phyloP scores from a whole-genome alignment of 2,329 filamentous ascomycete species.

The Fusarium sp. region DNA sequence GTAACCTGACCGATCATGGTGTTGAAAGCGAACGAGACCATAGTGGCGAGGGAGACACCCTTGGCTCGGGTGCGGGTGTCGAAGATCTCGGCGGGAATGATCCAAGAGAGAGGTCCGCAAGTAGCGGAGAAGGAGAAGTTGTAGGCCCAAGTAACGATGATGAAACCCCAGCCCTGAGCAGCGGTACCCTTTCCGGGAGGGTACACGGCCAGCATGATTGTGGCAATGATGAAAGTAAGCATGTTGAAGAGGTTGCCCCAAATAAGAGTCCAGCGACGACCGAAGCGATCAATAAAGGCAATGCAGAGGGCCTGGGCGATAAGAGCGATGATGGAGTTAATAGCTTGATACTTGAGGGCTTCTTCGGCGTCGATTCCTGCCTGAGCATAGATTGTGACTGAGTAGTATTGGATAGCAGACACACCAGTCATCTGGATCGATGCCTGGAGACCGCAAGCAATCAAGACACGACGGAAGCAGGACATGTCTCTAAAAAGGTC shows the following conservation, averaged over 20 bases:
- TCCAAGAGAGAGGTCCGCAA: constrained; percentile 75
- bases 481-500: constrained; percentile 76
- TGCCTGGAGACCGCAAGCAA: constrained; percentile 78
- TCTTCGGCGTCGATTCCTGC: constrained; percentile 77
- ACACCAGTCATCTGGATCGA: constrained; percentile 84
- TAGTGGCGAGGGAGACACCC: constrained; percentile 81
- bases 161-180: constrained; percentile 80
- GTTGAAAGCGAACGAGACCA: constrained; percentile 82
- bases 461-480: constrained; percentile 79
- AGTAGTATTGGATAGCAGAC: constrained; percentile 82
- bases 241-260: constrained; percentile 79
- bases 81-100: constrained; percentile 80
- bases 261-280: constrained; percentile 81
- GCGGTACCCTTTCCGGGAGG: constrained; percentile 64
- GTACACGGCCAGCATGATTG: constrained; percentile 67
- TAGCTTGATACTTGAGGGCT: constrained; percentile 82
- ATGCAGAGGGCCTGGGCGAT: constrained; percentile 79
- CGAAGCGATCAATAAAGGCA: constrained; percentile 76
- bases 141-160: constrained; percentile 81
- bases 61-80: constrained; percentile 82
- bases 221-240: constrained; percentile 79
- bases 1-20: constrained; percentile 70
- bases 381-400: constrained; percentile 75
- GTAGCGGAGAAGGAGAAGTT: constrained; percentile 83
- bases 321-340: constrained; percentile 79